Percentiles rank a stretch among this genome's conserved stretches.
These are phyloP conservation scores for Oryza punctata DNA, from an alignment of 176 grass and related monocot genomes.

Conservation along the genomic window DNA sequence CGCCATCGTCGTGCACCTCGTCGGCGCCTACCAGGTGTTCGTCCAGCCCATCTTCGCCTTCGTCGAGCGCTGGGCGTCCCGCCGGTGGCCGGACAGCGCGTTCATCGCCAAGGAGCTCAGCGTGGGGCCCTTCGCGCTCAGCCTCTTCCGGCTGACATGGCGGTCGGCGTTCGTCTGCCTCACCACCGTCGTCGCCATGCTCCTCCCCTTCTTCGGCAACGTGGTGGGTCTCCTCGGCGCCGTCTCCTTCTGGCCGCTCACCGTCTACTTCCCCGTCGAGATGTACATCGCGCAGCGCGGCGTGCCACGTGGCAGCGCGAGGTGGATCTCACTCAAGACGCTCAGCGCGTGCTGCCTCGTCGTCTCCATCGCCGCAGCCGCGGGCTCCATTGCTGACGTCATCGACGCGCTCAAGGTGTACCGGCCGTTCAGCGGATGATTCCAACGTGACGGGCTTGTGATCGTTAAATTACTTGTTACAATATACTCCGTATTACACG, in stretches of 20 bases:
- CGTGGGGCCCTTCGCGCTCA: slow-evolving; percentile 34
- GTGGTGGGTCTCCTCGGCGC: slow-evolving; percentile 81
- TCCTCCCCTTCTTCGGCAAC: slow-evolving; percentile 88
- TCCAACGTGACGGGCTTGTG: neutral
- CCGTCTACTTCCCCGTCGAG: slow-evolving; percentile 93
- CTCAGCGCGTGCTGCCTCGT: slow-evolving; percentile 57
- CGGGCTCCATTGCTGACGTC: slow-evolving; percentile 70
- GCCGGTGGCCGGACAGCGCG: slow-evolving; percentile 46
- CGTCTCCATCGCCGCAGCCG: slow-evolving; percentile 57
- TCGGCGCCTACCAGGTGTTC: slow-evolving; percentile 77
- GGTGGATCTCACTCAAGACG: slow-evolving; percentile 48
- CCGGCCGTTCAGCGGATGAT: slow-evolving; percentile 58
- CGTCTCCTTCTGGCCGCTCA: slow-evolving; percentile 90
- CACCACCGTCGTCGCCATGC: slow-evolving; percentile 71
- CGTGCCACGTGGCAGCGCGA: slow-evolving; percentile 36
- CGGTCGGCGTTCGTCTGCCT: slow-evolving; percentile 69
- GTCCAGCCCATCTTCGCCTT: slow-evolving; percentile 74
- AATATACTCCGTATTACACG: neutral
- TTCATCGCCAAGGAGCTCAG: slow-evolving; percentile 50
- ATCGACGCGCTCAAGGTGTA: slow-evolving; percentile 67
- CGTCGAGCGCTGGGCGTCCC: slow-evolving; percentile 52
- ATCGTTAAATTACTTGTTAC: neutral
- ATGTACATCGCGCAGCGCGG: slow-evolving; percentile 80
- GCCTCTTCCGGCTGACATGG: slow-evolving; percentile 63
- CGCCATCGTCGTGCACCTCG: slow-evolving; percentile 76